Base-by-base conservation (phyloP, 768 basidiomycete species). In the Clavulina sp. region DNA sequence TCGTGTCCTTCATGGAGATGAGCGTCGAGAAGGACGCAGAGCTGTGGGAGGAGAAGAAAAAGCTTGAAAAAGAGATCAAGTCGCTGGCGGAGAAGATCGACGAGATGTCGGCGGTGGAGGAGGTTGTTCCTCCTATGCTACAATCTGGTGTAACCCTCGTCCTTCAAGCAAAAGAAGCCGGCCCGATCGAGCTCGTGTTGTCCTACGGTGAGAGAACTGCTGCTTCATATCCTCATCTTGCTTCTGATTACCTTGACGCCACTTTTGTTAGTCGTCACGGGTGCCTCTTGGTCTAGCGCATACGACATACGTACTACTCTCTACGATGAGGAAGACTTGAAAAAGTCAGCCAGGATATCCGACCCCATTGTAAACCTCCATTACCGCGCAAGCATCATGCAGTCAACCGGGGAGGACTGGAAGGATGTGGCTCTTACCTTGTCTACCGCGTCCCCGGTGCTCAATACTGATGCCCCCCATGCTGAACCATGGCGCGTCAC, bases 341-440 rank as follows among this genome's bases (percentile, higher is more conserved):
- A 46, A 9, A 28, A 16, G 24, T 9, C 13, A 13, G 26, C 13
- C 13, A n/a, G n/a, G n/a, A n/a, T n/a, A n/a, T n/a, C n/a, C 13
- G 9, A 9, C 26, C 43, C 52, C 19, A 48, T 24, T 41, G n/a
- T 51, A 24, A 9, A 24, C 31, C 32, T 59, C 30, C 40, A 55
- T 38, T 59, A 59, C 48, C 48, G 52, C 21, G 57, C 58, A 16
- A 41, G 55, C 21, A 59, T 59, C 43, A 50, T 31, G 3, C 57
- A 59, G 43, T 38, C 48, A 2, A 59, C 58, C 1, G 57, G 55
- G 23, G 58, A 59, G 32, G 49, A 58, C 33, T 59, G 58, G 58
- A 52, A 28, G 23, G 40, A 50, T 33, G 57, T 57, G 3, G 34
- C 55, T 24, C 31, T 59, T 31, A 31, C 43, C 13, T 53, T 59